Evolutionary conservation across 805 yeast species (phyloP).

Genomic region (Saccharomycopsis synnaedendra): DNA sequence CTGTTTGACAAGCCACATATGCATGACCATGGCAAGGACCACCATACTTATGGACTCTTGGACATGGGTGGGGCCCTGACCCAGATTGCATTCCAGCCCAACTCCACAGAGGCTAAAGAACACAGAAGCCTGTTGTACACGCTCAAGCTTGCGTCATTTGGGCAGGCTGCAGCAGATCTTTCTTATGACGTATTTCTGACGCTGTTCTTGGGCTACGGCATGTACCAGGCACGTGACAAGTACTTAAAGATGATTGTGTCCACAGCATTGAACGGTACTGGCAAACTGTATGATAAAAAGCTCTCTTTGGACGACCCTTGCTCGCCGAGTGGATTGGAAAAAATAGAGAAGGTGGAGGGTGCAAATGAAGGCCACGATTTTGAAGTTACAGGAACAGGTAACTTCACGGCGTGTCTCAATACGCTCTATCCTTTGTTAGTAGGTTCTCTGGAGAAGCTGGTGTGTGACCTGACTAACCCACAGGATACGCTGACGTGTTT

Average conservation of each 20-base stretch:
- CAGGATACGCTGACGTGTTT: conserved; percentile 35
- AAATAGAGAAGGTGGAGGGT: background rate
- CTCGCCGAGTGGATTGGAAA: conserved; percentile 33
- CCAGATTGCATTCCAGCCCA: conserved; percentile 55
- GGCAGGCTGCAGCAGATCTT: conserved; percentile 19
- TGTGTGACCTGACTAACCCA: conserved; percentile 14
- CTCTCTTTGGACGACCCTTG: conserved; percentile 39
- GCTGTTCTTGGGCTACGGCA: conserved; percentile 51
- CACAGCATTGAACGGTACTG: background rate
- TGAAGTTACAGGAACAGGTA: conserved; percentile 38
- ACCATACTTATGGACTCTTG: conserved; percentile 40
- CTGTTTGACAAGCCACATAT: conserved; percentile 26
- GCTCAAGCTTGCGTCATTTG: conserved; percentile 30
- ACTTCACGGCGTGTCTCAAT: conserved; percentile 36
- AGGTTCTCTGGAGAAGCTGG: conserved; percentile 14
- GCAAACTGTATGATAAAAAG: conserved; percentile 2
- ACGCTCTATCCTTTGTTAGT: conserved; percentile 32
- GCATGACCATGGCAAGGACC: conserved; percentile 28
- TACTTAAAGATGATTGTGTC: conserved; percentile 26
- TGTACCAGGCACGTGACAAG: conserved; percentile 39
- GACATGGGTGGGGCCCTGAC: conserved; percentile 61
- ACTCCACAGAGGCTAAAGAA: conserved; percentile 30
- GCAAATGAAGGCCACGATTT: conserved; percentile 15
- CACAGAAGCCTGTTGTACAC: conserved; percentile 36
- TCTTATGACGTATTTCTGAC: conserved; percentile 37